phyloP scores from a whole-genome alignment of 164 flowering plant species.

The Santalum album region DNA sequence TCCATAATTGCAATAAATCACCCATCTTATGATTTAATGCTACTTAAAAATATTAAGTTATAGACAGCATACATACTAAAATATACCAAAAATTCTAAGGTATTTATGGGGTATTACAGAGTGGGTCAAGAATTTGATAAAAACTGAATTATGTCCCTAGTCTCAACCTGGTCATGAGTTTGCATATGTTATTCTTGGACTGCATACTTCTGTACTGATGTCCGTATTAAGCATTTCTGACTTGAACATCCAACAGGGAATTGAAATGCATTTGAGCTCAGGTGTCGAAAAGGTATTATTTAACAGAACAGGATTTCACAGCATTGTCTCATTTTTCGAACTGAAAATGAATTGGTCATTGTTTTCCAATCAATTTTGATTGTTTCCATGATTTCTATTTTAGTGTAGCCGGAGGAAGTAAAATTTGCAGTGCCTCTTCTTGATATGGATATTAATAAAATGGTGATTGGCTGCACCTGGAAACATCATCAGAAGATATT shows the following conservation, averaged over 20 bases:
- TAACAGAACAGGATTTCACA: not conserved
- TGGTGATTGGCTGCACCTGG: slow-evolving; percentile 62
- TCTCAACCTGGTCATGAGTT: not conserved
- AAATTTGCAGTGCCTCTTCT: slow-evolving; percentile 74
- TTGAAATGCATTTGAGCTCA: slow-evolving; percentile 61
- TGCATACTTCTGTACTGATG: no score
- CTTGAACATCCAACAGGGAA: slow-evolving; percentile 40
- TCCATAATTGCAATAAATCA: no score
- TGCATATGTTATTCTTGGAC: no score
- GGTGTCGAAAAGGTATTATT: slow-evolving; percentile 60
- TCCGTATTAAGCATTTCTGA: not conserved
- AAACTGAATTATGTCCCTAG: not conserved
- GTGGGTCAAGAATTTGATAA: no score
- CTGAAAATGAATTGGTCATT: not conserved
- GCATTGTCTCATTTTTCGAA: not conserved
- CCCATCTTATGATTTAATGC: no score
- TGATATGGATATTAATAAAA: slow-evolving; percentile 67
- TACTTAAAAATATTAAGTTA: no score
- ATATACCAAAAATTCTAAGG: no score
- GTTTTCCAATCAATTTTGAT: slow-evolving; percentile 2
- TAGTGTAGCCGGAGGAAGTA: slow-evolving; percentile 88
- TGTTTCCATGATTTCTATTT: slow-evolving; percentile 19
- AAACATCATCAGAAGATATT: slow-evolving; percentile 60
- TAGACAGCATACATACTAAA: no score
- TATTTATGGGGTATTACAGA: no score